A percentile compares a stretch with the other conserved stretches of the same genome.
phyloP scores from a whole-genome alignment of 139 green algal genomes.

The Monoraphidium neglectum region DNA sequence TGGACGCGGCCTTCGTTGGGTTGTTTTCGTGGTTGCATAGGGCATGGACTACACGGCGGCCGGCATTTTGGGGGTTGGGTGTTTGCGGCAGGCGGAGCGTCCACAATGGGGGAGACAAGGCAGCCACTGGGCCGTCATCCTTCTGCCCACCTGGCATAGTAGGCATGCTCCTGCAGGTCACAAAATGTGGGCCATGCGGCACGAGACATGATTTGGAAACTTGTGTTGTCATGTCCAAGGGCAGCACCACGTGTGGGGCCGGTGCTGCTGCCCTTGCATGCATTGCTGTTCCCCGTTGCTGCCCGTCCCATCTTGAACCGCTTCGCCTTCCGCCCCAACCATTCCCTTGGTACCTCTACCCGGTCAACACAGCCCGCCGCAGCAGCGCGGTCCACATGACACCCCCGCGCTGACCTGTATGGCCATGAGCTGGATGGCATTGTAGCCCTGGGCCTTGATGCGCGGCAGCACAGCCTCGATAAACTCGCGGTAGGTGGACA shows the following conservation, averaged over 20 bases:
- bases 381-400: background rate
- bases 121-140: too few relatives aligned
- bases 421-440: slow-evolving; percentile 91
- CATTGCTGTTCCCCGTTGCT: too few relatives aligned
- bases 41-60: too few relatives aligned
- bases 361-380: background rate
- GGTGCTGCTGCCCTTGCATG: too few relatives aligned
- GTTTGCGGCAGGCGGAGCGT: too few relatives aligned
- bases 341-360: background rate
- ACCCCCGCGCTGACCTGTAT: slow-evolving; percentile 52
- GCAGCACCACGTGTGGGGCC: too few relatives aligned
- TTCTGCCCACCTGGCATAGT: slow-evolving; percentile 90
- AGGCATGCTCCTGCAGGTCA: slow-evolving; percentile 83
- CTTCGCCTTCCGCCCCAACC: background rate
- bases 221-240: background rate
- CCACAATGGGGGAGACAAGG: too few relatives aligned
- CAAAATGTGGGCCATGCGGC: too few relatives aligned
- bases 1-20: too few relatives aligned
- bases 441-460: slow-evolving; percentile 86
- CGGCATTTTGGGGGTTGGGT: too few relatives aligned
- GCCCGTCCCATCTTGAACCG: too few relatives aligned
- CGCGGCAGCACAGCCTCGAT: slow-evolving; percentile 76
- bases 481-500: background rate
- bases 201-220: background rate
- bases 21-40: too few relatives aligned